A percentile compares a stretch with the other conserved stretches of the same genome.
Conservation (phyloP, 768 basidiomycete species). For the Trametes sanguinea region DNA sequence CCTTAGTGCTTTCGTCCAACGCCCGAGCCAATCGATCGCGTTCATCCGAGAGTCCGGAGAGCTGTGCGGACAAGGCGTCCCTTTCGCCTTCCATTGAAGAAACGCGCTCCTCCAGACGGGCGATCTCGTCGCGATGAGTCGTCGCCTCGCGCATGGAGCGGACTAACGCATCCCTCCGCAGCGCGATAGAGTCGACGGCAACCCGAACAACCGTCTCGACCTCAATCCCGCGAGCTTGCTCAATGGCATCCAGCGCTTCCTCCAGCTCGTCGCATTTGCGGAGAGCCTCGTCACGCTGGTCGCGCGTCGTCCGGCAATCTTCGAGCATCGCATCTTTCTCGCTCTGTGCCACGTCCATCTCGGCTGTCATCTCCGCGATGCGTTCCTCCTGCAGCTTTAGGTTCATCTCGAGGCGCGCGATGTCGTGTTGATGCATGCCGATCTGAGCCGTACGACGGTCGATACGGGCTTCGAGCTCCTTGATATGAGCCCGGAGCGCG, state of each 20-base stretch:
- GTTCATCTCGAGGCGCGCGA: constrained; percentile 74
- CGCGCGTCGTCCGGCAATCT: constrained; percentile 78
- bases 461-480: constrained; percentile 67
- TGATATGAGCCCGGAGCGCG: constrained; percentile 62
- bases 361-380: constrained; percentile 64
- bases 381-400: constrained; percentile 74
- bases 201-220: constrained; percentile 29
- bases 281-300: constrained; percentile 67
- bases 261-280: constrained; percentile 60
- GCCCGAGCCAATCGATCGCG: constrained; percentile 4
- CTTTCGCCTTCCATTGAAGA: constrained; percentile 12
- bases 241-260: constrained; percentile 53
- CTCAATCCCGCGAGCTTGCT: constrained; percentile 30
- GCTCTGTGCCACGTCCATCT: constrained; percentile 63
- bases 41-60: neutral
- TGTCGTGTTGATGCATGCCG: constrained; percentile 78
- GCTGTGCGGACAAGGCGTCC: constrained; percentile 2
- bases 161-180: constrained; percentile 3
- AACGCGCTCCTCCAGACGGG: constrained; percentile 5
- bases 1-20: constrained; percentile 5
- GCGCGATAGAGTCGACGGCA: constrained; percentile 21
- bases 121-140: neutral
- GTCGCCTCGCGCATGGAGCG: neutral
- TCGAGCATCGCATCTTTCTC: constrained; percentile 84
- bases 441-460: constrained; percentile 71